phyloP scores from a whole-genome alignment of 2,329 filamentous ascomycete species.

The Volutella citrinella region DNA sequence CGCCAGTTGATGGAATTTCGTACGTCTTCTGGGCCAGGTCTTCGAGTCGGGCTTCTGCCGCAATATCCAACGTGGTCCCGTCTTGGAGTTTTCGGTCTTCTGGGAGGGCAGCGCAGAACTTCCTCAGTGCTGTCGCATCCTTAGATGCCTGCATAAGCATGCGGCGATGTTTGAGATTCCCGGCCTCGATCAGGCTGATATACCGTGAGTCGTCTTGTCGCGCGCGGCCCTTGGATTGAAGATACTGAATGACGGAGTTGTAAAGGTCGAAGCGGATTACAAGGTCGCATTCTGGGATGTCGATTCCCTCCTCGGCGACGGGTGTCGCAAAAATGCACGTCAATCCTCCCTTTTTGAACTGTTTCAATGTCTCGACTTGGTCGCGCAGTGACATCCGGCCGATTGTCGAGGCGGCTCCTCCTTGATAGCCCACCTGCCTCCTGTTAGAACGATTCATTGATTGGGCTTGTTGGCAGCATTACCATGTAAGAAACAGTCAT shows the following conservation, averaged over 20 bases:
- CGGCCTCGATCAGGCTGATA: constrained; percentile 75
- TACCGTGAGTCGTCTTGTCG: constrained; percentile 75
- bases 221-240: constrained; percentile 88
- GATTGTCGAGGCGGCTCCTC: too few species aligned
- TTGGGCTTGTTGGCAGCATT: too few species aligned
- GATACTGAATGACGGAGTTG: constrained; percentile 86
- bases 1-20: constrained; percentile 64
- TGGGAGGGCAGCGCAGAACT: constrained; percentile 73
- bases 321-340: constrained; percentile 68
- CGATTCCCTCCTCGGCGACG: constrained; percentile 65
- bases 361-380: constrained; percentile 70
- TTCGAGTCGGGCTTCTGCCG: constrained; percentile 18
- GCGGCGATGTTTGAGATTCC: constrained; percentile 59
- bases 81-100: constrained; percentile 59
- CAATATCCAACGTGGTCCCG: constrained; percentile 12
- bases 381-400: constrained; percentile 69
- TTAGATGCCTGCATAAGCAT: constrained; percentile 57
- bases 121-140: constrained; percentile 63
- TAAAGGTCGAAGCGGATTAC: constrained; percentile 82
- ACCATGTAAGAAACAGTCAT: constrained; percentile 64
- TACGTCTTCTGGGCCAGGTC: constrained; percentile 46
- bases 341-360: constrained; percentile 55
- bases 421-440: too few species aligned
- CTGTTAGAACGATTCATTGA: too few species aligned
- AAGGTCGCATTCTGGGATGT: constrained; percentile 65